Conservation (phyloP, 306 rosid species). For the Rubus idaeus region DNA sequence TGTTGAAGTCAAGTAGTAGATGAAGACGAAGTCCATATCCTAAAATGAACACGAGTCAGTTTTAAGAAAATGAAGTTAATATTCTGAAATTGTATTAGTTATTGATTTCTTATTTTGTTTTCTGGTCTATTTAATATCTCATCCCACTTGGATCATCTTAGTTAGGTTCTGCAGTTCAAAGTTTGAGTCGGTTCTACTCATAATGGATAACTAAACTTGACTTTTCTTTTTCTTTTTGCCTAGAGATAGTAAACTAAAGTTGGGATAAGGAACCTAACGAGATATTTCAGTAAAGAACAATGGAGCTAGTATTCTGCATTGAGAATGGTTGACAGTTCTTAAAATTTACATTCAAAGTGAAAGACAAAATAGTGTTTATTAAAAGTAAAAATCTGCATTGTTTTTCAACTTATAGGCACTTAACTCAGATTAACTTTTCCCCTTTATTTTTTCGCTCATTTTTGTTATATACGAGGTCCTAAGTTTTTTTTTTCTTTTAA, state of each 20-base stretch:
- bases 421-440: slow-evolving; percentile 6
- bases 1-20: neutral
- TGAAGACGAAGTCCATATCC: neutral
- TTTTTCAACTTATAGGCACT: neutral
- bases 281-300: neutral
- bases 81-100: neutral
- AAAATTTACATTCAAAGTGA: neutral
- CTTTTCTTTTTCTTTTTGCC: neutral
- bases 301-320: neutral
- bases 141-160: neutral
- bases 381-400: neutral
- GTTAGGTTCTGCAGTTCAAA: neutral
- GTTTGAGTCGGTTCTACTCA: neutral
- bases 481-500: neutral
- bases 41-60: neutral
- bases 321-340: neutral
- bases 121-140: neutral
- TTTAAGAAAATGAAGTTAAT: neutral
- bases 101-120: neutral
- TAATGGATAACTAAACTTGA: neutral
- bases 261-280: neutral
- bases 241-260: neutral
- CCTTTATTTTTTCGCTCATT: slow-evolving; percentile 17
- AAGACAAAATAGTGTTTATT: neutral
- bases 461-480: neutral